Base-by-base conservation (phyloP, 108 stramenopile species). In the Pseudonitzschia delicatissima region DNA sequence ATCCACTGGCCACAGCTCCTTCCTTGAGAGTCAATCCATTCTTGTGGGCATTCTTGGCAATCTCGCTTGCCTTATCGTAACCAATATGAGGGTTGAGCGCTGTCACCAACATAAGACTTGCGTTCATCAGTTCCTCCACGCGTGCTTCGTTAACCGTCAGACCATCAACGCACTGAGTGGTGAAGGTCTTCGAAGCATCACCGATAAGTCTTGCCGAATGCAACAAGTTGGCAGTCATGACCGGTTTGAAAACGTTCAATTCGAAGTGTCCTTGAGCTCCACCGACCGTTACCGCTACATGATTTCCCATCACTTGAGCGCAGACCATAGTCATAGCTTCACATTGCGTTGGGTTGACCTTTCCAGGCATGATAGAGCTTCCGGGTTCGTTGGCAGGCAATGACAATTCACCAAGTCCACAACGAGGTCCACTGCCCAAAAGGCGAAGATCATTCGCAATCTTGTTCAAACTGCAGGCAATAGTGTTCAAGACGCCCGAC, bases 301-400 rank as follows among this genome's bases (percentile, higher is more conserved):
- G 88, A 74, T 99, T 98, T 37, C 99, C 99, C 87, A 99, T 96
- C n/a, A 98, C 97, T 79, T 95, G 95, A 34, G 96, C 96, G 64
- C 94, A 93, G 23, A 96, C 96, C 98, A 99, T 99, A 42, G 98
- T 97, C 32, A 99, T 48, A n/a, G 98, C 96, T 76, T 98, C 96
- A 74, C 97, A 98, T 77, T 97, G 98, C 7, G 96, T 97, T 6
- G 98, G 98, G 72, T 99, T 99, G 36, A 99, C 96, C 79, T 99
- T 99, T n/a, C 98, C 98, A 6, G 98, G 98, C 98, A 99, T 99
- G 79, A 99, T 99, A 66, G 85, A 87, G 27, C 79, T 82, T n/a
- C 98, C 98, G 0, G 98, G 98, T 76, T 99, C 98, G 61, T 99
- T 99, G 48, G 86, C 96, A 5, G 98, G 98, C 11, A 99, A 75